A percentile compares a stretch with the other conserved stretches of the same genome.
These are phyloP conservation scores for Nothomitra cinnamomea DNA, from an alignment of 2,329 filamentous ascomycete genomes.

Conservation along the genomic window DNA sequence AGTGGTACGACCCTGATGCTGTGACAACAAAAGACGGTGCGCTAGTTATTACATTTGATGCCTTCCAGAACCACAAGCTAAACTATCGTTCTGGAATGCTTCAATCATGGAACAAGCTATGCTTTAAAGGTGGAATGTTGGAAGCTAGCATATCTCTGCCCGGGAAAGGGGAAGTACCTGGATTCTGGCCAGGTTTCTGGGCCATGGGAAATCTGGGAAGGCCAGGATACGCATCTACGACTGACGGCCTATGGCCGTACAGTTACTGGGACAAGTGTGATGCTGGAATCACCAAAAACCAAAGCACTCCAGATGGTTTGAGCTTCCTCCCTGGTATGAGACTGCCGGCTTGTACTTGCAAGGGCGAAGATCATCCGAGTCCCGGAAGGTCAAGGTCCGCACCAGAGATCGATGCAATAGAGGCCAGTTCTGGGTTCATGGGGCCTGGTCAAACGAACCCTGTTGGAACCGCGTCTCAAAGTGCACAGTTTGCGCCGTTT, in stretches of 20 bases:
- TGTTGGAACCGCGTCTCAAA: slow-evolving; percentile 47
- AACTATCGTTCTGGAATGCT: slow-evolving; percentile 58
- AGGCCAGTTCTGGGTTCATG: slow-evolving; percentile 43
- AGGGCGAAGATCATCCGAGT: slow-evolving; percentile 44
- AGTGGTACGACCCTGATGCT: slow-evolving; percentile 57
- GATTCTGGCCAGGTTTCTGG: slow-evolving; percentile 65
- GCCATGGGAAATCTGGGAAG: slow-evolving; percentile 57
- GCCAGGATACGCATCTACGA: slow-evolving; percentile 51
- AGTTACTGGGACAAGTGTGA: slow-evolving; percentile 54
- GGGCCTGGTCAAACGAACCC: slow-evolving; percentile 31
- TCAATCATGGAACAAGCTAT: slow-evolving; percentile 57
- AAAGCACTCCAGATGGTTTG: slow-evolving; percentile 49
- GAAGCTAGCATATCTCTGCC: slow-evolving; percentile 56
- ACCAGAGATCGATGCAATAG: slow-evolving; percentile 56
- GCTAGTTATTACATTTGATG: slow-evolving; percentile 46
- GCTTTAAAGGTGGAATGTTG: slow-evolving; percentile 53
- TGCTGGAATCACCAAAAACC: slow-evolving; percentile 53
- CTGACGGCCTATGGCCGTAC: slow-evolving; percentile 59
- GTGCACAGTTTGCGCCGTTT: slow-evolving; percentile 50
- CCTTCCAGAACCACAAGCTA: slow-evolving; percentile 45
- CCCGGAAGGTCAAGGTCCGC: slow-evolving; percentile 47
- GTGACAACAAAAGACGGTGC: slow-evolving; percentile 44
- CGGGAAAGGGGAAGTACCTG: slow-evolving; percentile 45
- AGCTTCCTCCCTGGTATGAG: slow-evolving; percentile 53
- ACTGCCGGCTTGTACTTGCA: slow-evolving; percentile 50